Conservation (phyloP, 2,329 filamentous ascomycete species). For the Xylariaceae sp. region DNA sequence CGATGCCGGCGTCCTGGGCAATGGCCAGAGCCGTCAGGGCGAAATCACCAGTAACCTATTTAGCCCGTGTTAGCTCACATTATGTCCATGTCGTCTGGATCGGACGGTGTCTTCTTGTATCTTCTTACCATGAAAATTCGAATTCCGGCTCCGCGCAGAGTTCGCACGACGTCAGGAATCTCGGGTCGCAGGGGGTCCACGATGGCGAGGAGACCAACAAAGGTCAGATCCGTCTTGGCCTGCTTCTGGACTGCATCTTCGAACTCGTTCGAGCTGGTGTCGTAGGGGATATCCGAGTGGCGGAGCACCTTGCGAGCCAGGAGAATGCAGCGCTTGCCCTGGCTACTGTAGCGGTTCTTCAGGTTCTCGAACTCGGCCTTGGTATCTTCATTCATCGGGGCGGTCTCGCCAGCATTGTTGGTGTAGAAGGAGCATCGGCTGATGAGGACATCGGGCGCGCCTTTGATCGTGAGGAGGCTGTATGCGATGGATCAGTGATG, state of each 20-base stretch:
- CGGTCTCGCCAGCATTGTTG: constrained; percentile 47
- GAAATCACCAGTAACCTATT: constrained; percentile 69
- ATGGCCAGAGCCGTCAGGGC: constrained; percentile 70
- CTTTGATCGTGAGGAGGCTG: constrained; percentile 67
- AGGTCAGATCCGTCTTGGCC: constrained; percentile 58
- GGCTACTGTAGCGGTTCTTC: constrained; percentile 63
- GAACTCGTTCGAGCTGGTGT: constrained; percentile 42
- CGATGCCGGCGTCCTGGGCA: constrained; percentile 65
- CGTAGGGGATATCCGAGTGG: constrained; percentile 33
- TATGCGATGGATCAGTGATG: constrained; percentile 41
- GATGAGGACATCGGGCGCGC: constrained; percentile 69
- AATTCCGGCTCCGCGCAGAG: constrained; percentile 63
- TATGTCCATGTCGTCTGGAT: too few relatives aligned
- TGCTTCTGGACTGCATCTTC: constrained; percentile 54
- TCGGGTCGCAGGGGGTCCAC: constrained; percentile 74
- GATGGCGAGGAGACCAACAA: constrained; percentile 71
- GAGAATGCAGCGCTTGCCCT: constrained; percentile 63
- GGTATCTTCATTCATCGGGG: constrained; percentile 42
- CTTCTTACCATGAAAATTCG: constrained; percentile 65
- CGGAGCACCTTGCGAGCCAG: constrained; percentile 56
- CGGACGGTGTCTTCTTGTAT: too few relatives aligned
- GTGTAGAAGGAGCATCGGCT: constrained; percentile 55
- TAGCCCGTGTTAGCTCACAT: too few relatives aligned
- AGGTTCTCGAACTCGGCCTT: constrained; percentile 46
- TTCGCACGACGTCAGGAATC: constrained; percentile 61